A percentile compares a stretch with the other conserved stretches of the same genome.
phyloP scores from a whole-genome alignment of 2,329 filamentous ascomycete genomes.

The Fusarium nematophilum region DNA sequence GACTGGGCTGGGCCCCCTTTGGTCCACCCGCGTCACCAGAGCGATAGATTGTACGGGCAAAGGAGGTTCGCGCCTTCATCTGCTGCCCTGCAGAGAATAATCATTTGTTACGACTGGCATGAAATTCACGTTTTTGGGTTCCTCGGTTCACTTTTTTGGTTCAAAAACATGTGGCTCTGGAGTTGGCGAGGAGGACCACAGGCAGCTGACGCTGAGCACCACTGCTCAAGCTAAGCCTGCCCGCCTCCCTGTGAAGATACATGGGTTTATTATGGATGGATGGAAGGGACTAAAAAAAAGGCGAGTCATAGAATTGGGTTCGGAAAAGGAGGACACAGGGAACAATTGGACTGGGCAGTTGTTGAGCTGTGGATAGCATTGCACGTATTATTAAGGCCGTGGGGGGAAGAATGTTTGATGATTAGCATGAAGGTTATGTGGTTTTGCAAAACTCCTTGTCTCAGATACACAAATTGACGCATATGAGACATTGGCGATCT shows the following conservation, averaged over 20 bases:
- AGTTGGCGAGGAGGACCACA: background rate
- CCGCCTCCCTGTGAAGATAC: background rate
- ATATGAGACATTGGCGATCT: conserved; percentile 14
- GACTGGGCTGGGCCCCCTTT: conserved; percentile 31
- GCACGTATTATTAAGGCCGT: background rate
- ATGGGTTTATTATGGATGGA: background rate
- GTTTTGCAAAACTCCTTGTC: conserved; percentile 13
- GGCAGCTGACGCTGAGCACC: background rate
- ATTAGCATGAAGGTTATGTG: conserved; percentile 6
- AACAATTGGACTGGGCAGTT: background rate
- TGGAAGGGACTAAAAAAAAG: background rate
- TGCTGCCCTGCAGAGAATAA: conserved; percentile 46
- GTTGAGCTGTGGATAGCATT: conserved; percentile 3
- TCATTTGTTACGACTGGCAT: conserved; percentile 47
- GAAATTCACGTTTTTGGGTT: conserved; percentile 36
- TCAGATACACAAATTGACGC: conserved; percentile 24
- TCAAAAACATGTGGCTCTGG: background rate
- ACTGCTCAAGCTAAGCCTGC: background rate
- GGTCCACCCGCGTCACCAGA: conserved; percentile 43
- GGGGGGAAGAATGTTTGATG: conserved; percentile 3
- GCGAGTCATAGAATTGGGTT: background rate
- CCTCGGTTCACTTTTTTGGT: conserved; percentile 12
- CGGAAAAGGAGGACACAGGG: conserved; percentile 5
- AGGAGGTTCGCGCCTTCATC: conserved; percentile 51
- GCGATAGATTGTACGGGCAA: conserved; percentile 53